These are phyloP conservation scores for Psidium friedrichsthalianum DNA, from an alignment of 345 rosid genomes.

Conservation along the genomic window DNA sequence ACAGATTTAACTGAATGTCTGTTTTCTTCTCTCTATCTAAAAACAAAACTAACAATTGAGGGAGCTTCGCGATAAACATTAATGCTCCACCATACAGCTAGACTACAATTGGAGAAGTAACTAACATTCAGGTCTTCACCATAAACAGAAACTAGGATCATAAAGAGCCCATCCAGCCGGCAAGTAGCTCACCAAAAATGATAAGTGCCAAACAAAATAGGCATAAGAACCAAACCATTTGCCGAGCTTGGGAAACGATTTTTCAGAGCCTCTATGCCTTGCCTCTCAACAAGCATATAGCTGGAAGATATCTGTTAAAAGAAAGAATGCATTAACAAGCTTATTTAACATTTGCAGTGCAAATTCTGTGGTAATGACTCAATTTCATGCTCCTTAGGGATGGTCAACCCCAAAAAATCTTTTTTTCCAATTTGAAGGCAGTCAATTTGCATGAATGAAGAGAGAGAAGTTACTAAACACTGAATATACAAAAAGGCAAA, in stretches of 20 bases:
- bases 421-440: neutral
- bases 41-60: neutral
- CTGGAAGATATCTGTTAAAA: constrained; percentile 67
- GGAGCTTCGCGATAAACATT: neutral
- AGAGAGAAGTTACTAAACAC: neutral
- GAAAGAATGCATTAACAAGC: neutral
- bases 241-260: constrained; percentile 82
- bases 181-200: neutral
- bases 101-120: neutral
- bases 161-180: neutral
- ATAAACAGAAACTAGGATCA: neutral
- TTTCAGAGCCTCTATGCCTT: constrained; percentile 90
- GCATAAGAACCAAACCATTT: constrained; percentile 39
- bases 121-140: neutral
- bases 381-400: neutral
- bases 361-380: neutral
- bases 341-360: neutral
- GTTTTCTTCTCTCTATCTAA: neutral
- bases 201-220: neutral
- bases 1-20: neutral
- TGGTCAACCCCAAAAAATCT: neutral
- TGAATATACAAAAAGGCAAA: neutral
- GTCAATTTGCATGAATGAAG: neutral
- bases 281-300: constrained; percentile 91
- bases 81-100: neutral